Base-by-base conservation (phyloP, 441 rosid species). In the Gossypium gossypioides region DNA sequence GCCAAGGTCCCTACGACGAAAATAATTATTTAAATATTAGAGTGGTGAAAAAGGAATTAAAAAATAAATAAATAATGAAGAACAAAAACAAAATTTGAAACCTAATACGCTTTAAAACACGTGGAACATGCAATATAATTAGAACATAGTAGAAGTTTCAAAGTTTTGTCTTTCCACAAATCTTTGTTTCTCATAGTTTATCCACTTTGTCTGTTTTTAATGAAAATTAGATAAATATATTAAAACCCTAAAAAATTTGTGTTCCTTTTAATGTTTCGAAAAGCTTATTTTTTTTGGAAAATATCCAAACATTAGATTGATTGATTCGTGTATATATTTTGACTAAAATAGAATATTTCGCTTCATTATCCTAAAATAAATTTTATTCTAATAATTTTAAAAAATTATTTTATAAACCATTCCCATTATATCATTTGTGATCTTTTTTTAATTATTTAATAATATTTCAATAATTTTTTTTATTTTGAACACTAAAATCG, bases 351-450 rank as follows among this genome's bases (percentile, higher is more conserved):
- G 19, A n/a, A 69, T 19, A 4, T 24, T 37, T 6, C 3, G 3
- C 6, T 12, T 46, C 1, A 12, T 29, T 56, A 8, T 13, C 15
- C 60, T 44, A 2, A 46, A 46, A 13, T 46, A 46, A 46, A 1
- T 3, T 46, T 51, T 5, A 16, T 13, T 12, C 0, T 7, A 32
- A 24, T 60, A 68, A 67, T n/a, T 4, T 1, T 2, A 7, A n/a
- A 21, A 52, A 1, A 71, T 22, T 34, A 46, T 46, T 46, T 46
- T 46, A 34, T 34, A 2, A 6, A 7, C 0, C 0, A 34, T 34
- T 34, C 0, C 0, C 2, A 6, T 0, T 4, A 0, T 0, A 27
- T 27, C 1, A 27, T 3, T 4, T 4, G 0, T 0, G 0, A 0
- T 0, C 0, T 0, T 6, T 32, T 34, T 34, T 0, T 6, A 6